Percentiles rank a stretch among this genome's conserved stretches.
Evolutionary conservation across 345 rosid species (phyloP).

Genomic region (Passiflora organensis): DNA sequence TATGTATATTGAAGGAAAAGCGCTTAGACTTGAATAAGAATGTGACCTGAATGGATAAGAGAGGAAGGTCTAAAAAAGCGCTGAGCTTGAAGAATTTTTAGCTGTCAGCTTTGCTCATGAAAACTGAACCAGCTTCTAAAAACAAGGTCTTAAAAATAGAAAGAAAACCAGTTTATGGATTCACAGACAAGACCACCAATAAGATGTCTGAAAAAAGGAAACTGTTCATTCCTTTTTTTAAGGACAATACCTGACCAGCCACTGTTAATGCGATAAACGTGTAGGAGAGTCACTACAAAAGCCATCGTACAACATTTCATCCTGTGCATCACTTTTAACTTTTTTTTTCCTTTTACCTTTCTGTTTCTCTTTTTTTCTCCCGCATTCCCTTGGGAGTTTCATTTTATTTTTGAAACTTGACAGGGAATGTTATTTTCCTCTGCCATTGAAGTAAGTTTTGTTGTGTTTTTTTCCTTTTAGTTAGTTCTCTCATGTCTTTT

Average conservation of each 20-base stretch:
- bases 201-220: too few species aligned
- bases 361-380: conserved; percentile 3
- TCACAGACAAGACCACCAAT: not conserved
- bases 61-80: too few species aligned
- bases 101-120: too few species aligned
- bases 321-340: not conserved
- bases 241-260: conserved; percentile 12
- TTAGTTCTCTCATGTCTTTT: not conserved
- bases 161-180: not conserved
- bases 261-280: conserved; percentile 31
- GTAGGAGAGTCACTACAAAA: conserved; percentile 13
- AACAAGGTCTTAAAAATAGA: conserved; percentile 2
- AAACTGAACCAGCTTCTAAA: not conserved
- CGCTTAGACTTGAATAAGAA: too few species aligned
- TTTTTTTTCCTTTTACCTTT: not conserved
- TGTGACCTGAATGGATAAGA: too few species aligned
- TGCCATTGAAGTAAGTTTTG: not conserved
- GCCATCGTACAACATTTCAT: too few species aligned
- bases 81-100: too few species aligned
- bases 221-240: not conserved
- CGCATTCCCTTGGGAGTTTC: conserved; percentile 29
- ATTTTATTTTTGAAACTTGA: conserved; percentile 25
- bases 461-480: not conserved
- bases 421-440: conserved; percentile 27
- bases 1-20: too few species aligned